Evolutionary conservation across 75 land plant species (phyloP).

Genomic region (Pseudotsuga menziesii): DNA sequence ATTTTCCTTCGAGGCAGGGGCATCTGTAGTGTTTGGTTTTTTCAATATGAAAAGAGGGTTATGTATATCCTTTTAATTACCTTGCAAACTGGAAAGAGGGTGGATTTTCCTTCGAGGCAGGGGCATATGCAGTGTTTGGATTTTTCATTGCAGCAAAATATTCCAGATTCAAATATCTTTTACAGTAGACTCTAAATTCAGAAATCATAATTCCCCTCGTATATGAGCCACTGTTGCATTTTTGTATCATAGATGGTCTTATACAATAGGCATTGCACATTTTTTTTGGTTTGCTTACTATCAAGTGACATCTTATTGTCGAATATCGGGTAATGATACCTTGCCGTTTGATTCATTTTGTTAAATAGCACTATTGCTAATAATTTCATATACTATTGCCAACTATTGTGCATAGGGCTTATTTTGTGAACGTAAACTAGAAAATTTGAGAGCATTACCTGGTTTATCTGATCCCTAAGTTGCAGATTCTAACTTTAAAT

Average conservation of each 20-base stretch:
- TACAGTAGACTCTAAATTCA: background rate
- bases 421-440: background rate
- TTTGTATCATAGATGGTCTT: background rate
- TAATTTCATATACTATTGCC: too few relatives aligned
- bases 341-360: background rate
- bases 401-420: background rate
- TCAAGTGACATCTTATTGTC: background rate
- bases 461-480: background rate
- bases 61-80: too few relatives aligned
- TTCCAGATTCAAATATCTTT: too few relatives aligned
- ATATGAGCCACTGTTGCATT: too few relatives aligned
- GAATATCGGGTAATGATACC: background rate
- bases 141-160: too few relatives aligned
- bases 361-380: background rate
- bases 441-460: background rate
- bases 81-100: too few relatives aligned
- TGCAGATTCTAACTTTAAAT: background rate
- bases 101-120: too few relatives aligned
- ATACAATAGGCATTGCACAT: background rate
- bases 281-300: background rate
- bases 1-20: too few relatives aligned
- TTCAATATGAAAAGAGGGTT: too few relatives aligned
- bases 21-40: too few relatives aligned
- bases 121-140: too few relatives aligned
- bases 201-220: too few relatives aligned